Evolutionary conservation across 257 asterid species (phyloP).

Genomic region (Coffea canephora): DNA sequence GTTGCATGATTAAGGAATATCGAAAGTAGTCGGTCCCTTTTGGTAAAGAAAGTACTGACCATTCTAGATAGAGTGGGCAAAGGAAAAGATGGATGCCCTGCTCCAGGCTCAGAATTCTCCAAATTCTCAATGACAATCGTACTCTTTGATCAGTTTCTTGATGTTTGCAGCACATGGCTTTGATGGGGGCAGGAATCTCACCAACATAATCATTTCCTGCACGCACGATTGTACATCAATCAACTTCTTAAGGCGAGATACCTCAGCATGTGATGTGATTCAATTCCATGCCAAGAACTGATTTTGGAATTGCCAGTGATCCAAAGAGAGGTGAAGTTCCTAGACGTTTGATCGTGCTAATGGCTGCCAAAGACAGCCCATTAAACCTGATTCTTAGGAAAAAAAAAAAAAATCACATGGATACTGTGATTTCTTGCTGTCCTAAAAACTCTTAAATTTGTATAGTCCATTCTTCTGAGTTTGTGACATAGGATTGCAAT

Average conservation of each 20-base stretch:
- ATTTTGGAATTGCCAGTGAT: slow-evolving; percentile 15
- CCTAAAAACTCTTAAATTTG: too few species aligned
- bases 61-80: neutral
- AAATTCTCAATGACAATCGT: too few species aligned
- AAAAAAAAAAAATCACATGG: too few species aligned
- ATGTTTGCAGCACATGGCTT: too few species aligned
- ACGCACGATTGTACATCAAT: slow-evolving; percentile 10
- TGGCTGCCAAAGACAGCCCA: too few species aligned
- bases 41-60: slow-evolving; percentile 12
- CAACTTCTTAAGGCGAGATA: slow-evolving; percentile 11
- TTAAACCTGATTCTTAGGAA: too few species aligned
- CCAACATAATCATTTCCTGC: slow-evolving; percentile 6
- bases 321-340: slow-evolving; percentile 12
- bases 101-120: neutral
- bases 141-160: too few species aligned
- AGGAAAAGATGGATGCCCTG: slow-evolving; percentile 5
- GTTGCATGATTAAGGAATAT: slow-evolving; percentile 30
- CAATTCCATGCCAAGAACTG: neutral
- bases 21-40: slow-evolving; percentile 25
- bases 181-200: slow-evolving; percentile 13
- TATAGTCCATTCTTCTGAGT: too few species aligned
- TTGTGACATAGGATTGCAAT: too few species aligned
- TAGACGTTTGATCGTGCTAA: neutral
- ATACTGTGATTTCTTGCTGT: too few species aligned
- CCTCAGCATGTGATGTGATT: neutral